A percentile compares a stretch with the other conserved stretches of the same genome.
phyloP scores from a whole-genome alignment of 371 early-diverging fungal genomes.

The Rhizopus arrhizus region DNA sequence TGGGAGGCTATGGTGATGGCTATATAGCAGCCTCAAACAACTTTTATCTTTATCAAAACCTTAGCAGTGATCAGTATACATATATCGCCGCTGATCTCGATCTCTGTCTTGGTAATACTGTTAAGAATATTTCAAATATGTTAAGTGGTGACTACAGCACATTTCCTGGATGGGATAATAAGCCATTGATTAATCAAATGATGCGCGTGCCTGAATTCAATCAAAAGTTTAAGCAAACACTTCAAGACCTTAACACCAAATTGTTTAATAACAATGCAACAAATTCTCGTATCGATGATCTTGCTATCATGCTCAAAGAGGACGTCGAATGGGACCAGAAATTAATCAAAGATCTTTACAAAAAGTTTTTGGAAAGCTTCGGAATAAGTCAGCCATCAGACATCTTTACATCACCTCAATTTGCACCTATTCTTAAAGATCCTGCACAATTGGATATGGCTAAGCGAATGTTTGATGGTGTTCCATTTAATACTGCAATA shows the following conservation, averaged over 20 bases:
- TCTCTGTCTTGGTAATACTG: slow-evolving; percentile 22
- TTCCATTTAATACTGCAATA: slow-evolving; percentile 11
- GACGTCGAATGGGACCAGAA: slow-evolving; percentile 31
- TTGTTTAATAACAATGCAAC: slow-evolving; percentile 7
- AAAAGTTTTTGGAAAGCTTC: too few species aligned
- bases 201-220: slow-evolving; percentile 14
- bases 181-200: slow-evolving; percentile 15
- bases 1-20: slow-evolving; percentile 37
- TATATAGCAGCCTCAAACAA: slow-evolving; percentile 20
- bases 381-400: too few species aligned
- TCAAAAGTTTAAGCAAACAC: slow-evolving; percentile 13
- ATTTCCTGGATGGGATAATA: slow-evolving; percentile 26
- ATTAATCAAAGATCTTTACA: not conserved
- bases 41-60: slow-evolving; percentile 15
- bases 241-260: slow-evolving; percentile 6
- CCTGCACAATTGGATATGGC: not conserved
- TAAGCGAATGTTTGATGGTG: not conserved
- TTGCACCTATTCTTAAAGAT: too few species aligned
- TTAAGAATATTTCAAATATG: slow-evolving; percentile 7
- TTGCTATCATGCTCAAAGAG: slow-evolving; percentile 21
- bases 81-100: slow-evolving; percentile 33
- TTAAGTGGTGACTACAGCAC: slow-evolving; percentile 33
- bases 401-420: too few species aligned
- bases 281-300: slow-evolving; percentile 13
- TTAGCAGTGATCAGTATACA: slow-evolving; percentile 1